Conservation (phyloP, 1,284 basidiomycete genomes). For the Sporisorium scitamineum region DNA sequence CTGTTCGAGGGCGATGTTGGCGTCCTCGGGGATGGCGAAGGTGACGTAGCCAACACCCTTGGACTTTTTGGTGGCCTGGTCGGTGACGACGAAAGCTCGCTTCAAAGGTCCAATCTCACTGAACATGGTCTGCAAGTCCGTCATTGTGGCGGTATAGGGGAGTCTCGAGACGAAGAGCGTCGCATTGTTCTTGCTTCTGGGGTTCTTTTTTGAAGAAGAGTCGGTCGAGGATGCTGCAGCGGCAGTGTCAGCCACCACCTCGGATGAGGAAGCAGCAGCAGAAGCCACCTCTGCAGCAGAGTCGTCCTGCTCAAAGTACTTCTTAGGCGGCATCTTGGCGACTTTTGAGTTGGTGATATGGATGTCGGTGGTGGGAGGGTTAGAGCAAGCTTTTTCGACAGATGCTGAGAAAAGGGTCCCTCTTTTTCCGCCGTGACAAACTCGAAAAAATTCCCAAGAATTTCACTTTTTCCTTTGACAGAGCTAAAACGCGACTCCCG, state of each 20-base stretch:
- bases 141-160: conserved; percentile 88
- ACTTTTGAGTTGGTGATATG: neutral
- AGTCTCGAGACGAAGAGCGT: conserved; percentile 73
- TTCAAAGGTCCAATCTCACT: conserved; percentile 94
- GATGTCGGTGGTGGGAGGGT: neutral
- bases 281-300: conserved; percentile 11
- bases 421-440: neutral
- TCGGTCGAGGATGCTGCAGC: conserved; percentile 5
- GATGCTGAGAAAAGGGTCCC: conserved; percentile 6
- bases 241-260: neutral
- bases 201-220: conserved; percentile 10
- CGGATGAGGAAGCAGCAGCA: conserved; percentile 15
- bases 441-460: conserved; percentile 17
- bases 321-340: conserved; percentile 49
- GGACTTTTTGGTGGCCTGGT: conserved; percentile 80
- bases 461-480: conserved; percentile 8
- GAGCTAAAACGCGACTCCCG: conserved; percentile 25
- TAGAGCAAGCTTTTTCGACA: neutral
- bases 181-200: conserved; percentile 36
- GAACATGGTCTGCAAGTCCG: conserved; percentile 90
- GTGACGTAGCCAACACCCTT: conserved; percentile 99
- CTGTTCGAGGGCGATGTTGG: conserved; percentile 69
- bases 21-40: conserved; percentile 90
- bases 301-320: conserved; percentile 56
- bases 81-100: conserved; percentile 91